Evolutionary conservation across 495 filamentous ascomycete species (phyloP), one percentile per base, ranked within the genome.

Genomic region (Aspergillus taichungensis): DNA sequence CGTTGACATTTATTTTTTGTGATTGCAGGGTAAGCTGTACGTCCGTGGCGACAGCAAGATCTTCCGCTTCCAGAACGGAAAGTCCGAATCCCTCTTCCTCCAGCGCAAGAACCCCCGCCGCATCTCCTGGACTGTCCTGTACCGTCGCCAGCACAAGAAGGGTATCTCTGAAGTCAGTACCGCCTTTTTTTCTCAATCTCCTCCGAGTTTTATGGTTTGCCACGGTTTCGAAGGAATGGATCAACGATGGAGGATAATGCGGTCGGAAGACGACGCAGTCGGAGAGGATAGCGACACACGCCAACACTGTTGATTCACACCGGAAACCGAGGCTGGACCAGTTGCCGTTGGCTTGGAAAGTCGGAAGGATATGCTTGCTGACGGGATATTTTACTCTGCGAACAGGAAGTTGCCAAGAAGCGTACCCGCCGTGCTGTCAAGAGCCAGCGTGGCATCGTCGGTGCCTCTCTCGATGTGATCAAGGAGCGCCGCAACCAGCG

Each of bases 81-180:
- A 99, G 78, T 90, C 89, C 78, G 94, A 99, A 74, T 94, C 87
- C 53, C 85, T 99, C 56, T 97, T 97, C 82, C 88, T 97, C 53
- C 92, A 99, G 79, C 91, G 92, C 78, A 99, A 99, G 85, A 99
- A 99, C 83, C 92, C 92, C 63, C 88, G 92, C 69, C 85, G 90
- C 61, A 96, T 99, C 71, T 84, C 90, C 55, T 99, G 92, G 92
- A 99, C 92, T 47, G 84, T 89, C 57, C 87, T 99, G 48, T 99
- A 81, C 84, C 82, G 92, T 72, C 84, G 90, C 73, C 88, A 94
- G 77, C 91, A 96, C 82, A 91, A 87, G 81, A 99, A 99, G 88
- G 92, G 92, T 83, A 90, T 97, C 78, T 92, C 91, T 79, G 92
- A 99, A 88, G 92, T 97, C 80, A 74, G 84, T 74, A 44, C 53